Conservation (phyloP, 805 yeast species). For the Candida coquimbonensis region DNA sequence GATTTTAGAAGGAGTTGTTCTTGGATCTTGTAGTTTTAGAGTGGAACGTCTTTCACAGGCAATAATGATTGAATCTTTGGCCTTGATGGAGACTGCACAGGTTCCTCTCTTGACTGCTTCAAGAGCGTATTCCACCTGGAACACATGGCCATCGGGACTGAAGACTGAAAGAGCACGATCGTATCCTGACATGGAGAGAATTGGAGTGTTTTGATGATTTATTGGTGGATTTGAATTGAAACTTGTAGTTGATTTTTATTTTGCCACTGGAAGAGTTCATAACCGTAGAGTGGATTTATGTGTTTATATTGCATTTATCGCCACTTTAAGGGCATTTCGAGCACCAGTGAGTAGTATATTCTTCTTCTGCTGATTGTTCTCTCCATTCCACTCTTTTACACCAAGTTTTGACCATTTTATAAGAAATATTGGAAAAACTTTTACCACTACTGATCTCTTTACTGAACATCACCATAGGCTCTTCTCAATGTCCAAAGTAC, state of each 20-base stretch:
- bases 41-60: constrained; percentile 98
- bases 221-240: background rate
- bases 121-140: constrained; percentile 96
- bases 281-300: no score
- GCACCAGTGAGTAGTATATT: no score
- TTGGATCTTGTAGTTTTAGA: constrained; percentile 88
- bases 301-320: no score
- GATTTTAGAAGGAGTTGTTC: constrained; percentile 93
- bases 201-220: background rate
- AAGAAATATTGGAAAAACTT: no score
- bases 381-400: no score
- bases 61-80: constrained; percentile 77
- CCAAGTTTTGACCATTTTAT: no score
- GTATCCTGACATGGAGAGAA: constrained; percentile 83
- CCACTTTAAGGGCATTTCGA: no score
- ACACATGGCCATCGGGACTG: constrained; percentile 98
- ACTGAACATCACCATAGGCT: background rate
- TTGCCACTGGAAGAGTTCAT: no score
- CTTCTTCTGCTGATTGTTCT: no score
- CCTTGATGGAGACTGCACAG: constrained; percentile 95
- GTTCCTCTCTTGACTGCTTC: constrained; percentile 99
- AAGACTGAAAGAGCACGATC: constrained; percentile 97
- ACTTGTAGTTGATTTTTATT: background rate
- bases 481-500: background rate
- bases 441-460: background rate